Evolutionary conservation across 768 basidiomycete species (phyloP).

Genomic region (Lentinula sp.): DNA sequence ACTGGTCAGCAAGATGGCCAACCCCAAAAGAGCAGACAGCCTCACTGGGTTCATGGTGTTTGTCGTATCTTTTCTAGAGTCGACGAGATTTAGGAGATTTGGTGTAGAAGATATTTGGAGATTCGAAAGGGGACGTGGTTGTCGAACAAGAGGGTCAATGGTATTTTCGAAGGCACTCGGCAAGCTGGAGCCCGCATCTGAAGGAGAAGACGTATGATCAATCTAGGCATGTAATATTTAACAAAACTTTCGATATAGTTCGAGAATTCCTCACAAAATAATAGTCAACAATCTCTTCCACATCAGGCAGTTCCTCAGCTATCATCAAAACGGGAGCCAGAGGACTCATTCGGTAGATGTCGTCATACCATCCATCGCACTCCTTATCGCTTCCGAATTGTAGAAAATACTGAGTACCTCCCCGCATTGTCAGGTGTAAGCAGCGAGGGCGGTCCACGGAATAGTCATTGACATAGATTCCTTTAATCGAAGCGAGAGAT

Average conservation of each 20-base stretch:
- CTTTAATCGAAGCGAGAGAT: not conserved
- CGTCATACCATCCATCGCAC: not conserved
- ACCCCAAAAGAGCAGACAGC: not conserved
- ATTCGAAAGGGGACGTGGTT: not conserved
- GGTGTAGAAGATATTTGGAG: not conserved
- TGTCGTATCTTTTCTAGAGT: not conserved
- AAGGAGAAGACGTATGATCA: not conserved
- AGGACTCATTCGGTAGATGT: not conserved
- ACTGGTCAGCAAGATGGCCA: not conserved
- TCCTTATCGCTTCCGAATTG: not conserved
- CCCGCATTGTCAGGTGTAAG: not conserved
- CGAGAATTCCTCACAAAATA: not conserved
- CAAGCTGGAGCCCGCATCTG: not conserved
- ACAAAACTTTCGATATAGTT: too few species aligned
- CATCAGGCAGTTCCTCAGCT: not conserved
- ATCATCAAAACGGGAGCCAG: slow-evolving; percentile 1
- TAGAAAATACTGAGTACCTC: not conserved
- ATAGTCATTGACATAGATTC: not conserved
- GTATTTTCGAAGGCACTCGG: not conserved
- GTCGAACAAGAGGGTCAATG: not conserved
- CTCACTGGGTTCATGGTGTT: not conserved
- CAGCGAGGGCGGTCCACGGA: not conserved
- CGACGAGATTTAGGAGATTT: not conserved
- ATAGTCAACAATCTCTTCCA: not conserved
- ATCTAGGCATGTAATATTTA: too few species aligned